Evolutionary conservation across 2,329 filamentous ascomycete species (phyloP), one percentile per base, ranked within the genome.

Genomic region (Colletotrichum sp.): DNA sequence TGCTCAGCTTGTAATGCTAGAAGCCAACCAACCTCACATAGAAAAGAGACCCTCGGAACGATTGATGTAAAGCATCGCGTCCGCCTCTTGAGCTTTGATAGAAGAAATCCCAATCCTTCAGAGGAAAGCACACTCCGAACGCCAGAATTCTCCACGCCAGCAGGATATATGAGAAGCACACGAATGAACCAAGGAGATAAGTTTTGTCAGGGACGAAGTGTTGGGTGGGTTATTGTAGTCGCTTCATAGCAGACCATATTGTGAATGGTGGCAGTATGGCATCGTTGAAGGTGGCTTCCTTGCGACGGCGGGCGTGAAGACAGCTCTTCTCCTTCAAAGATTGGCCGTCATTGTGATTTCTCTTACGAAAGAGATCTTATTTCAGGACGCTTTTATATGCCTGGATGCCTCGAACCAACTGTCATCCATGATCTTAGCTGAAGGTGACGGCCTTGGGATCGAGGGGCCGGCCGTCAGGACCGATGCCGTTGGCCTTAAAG

Each of bases 381-480:
- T 18, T 48, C 8, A 52, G n/a, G 43, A 24, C 43, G n/a, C n/a
- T 30, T 28, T 59, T 59, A 4, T 12, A 32, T 30, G 28, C 12
- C 13, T 63, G 30, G 16, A 30, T 10, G 26, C 12, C n/a, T 30
- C 18, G 9, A n/a, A 7, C 6, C 59, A 32, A 12, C 28, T 18
- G 18, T 26, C n/a, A 21, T 64, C 18, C 61, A 16, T 64, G 12
- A 30, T 14, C 52, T 57, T 82, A 94, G 75, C 93, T 95, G 85
- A 99, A 99, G 83, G 95, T 98, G 75, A 99, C 96, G 83, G 98
- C 98, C 88, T 98, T 98, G 77, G 96, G 96, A 87, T 99, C 96
- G 83, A 93, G 91, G 77, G 97, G 97, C 80, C 93, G 87, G 6
- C 97, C 97, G 85, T 99, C 97, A 7, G 94, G 90, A 2, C 93